Percentiles rank a stretch among this genome's conserved stretches.
Conservation (phyloP, 129 eudicot species). For the Centella asiatica region DNA sequence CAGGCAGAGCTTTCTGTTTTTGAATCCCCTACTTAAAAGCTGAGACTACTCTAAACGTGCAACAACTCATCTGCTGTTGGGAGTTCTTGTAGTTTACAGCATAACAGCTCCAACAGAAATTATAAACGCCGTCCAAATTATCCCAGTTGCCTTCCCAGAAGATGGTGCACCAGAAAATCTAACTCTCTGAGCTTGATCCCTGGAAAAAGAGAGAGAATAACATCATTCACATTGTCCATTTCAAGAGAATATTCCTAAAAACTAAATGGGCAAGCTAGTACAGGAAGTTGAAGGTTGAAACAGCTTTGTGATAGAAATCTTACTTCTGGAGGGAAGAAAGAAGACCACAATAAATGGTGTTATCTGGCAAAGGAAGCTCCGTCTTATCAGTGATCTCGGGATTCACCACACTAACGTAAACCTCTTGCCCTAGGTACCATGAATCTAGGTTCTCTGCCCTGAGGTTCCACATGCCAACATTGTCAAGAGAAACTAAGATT, state of each 20-base stretch:
- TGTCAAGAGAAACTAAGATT: conserved; percentile 75
- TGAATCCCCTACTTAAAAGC: background rate
- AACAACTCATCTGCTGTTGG: background rate
- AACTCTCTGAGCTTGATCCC: conserved; percentile 70
- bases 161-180: conserved; percentile 52
- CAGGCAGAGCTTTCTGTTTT: background rate
- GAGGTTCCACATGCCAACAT: conserved; percentile 91
- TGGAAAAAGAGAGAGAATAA: conserved; percentile 23
- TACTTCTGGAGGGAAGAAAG: conserved; percentile 80
- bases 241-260: no score
- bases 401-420: conserved; percentile 72
- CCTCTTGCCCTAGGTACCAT: conserved; percentile 97
- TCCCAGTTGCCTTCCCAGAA: conserved; percentile 6
- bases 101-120: conserved; percentile 16
- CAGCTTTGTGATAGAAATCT: conserved; percentile 18
- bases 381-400: conserved; percentile 57
- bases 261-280: no score
- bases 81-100: conserved; percentile 17
- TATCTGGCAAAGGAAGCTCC: conserved; percentile 65
- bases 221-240: background rate
- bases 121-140: conserved; percentile 24
- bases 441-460: conserved; percentile 84
- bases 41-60: background rate
- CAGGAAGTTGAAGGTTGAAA: background rate
- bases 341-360: conserved; percentile 76